Evolutionary conservation across 768 basidiomycete species (phyloP), one percentile per base, ranked within the genome.

Genomic region (Macrolepiota albuminosa): DNA sequence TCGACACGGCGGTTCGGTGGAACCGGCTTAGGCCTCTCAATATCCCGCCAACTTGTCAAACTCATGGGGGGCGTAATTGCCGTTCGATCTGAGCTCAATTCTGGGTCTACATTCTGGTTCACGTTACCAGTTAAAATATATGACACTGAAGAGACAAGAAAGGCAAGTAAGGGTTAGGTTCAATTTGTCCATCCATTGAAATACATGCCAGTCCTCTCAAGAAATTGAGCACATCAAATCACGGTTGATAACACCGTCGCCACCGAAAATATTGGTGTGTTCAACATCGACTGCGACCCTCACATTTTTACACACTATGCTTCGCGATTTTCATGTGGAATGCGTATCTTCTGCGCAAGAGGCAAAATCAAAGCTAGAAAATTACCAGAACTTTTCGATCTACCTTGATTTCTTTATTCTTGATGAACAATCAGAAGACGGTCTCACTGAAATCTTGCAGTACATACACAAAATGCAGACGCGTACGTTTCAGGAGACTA

Each of bases 11-110:
- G 84, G 7, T 90, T 88, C 66, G 89, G 89, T 49, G 89, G 89
- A 2, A 89, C 88, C n/a, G 89, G 89, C 10, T 70, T 91, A 9
- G 89, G 89, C 21, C 72, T 89, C 26, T 88, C 86, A 6, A 91
- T 91, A 63, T 89, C 87, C 8, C 81, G 86, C 14, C 85, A 88
- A 63, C 73, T 91, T 37, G 87, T 89, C 49, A 87, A 87, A 66
- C 78, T 89, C n/a, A 86, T 89, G 82, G 84, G 85, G 21, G 89
- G 89, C 24, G 83, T 80, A 5, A 89, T 91, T 54, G 86, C 85
- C 10, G 87, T 89, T 8, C 75, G 83, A 18, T 89, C 87, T 1
- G 82, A 87, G 62, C 73, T 84, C 11, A 81, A 82, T 55, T 73
- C 79, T 49, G 88, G 89, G 3, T 88, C 87, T 3, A 79, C 75